Evolutionary conservation across 2,329 filamentous ascomycete genomes (phyloP).

Genomic region (Fusarium agapanthi): DNA sequence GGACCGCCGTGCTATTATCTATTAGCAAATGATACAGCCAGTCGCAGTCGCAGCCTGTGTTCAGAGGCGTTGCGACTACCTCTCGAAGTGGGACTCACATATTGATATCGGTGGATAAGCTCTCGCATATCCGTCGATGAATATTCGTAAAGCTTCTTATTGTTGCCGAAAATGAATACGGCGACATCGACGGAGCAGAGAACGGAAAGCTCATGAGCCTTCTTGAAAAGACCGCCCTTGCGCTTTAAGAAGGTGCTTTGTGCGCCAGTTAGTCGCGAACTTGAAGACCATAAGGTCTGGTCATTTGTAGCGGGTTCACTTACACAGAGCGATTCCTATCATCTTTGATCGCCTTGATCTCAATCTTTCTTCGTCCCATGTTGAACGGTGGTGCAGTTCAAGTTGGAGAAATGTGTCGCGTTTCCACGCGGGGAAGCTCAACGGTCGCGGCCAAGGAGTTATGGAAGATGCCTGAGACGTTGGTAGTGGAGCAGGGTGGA

Average conservation of each 20-base stretch:
- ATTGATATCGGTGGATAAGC: slow-evolving; percentile 87
- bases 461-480: slow-evolving; percentile 9
- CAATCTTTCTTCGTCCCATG: slow-evolving; percentile 99
- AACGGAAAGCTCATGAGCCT: slow-evolving; percentile 97
- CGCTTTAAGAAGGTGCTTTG: slow-evolving; percentile 94
- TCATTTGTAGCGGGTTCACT: slow-evolving; percentile 49
- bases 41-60: neutral
- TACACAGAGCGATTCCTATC: slow-evolving; percentile 98
- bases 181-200: slow-evolving; percentile 98
- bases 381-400: slow-evolving; percentile 30
- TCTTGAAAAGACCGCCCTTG: slow-evolving; percentile 99
- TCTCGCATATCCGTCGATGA: slow-evolving; percentile 94
- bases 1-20: slow-evolving; percentile 80
- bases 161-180: slow-evolving; percentile 97
- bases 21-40: slow-evolving; percentile 10
- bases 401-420: slow-evolving; percentile 29
- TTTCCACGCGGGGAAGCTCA: slow-evolving; percentile 33
- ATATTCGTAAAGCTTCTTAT: slow-evolving; percentile 99
- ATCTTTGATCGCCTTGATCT: slow-evolving; percentile 99
- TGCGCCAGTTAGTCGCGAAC: slow-evolving; percentile 32
- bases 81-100: slow-evolving; percentile 67
- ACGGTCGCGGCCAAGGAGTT: slow-evolving; percentile 21
- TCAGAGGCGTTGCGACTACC: neutral
- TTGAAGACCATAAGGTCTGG: neutral
- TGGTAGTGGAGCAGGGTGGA: slow-evolving; percentile 8